Base-by-base conservation (phyloP, 306 rosid species). In the Pterocarpus macrocarpus region DNA sequence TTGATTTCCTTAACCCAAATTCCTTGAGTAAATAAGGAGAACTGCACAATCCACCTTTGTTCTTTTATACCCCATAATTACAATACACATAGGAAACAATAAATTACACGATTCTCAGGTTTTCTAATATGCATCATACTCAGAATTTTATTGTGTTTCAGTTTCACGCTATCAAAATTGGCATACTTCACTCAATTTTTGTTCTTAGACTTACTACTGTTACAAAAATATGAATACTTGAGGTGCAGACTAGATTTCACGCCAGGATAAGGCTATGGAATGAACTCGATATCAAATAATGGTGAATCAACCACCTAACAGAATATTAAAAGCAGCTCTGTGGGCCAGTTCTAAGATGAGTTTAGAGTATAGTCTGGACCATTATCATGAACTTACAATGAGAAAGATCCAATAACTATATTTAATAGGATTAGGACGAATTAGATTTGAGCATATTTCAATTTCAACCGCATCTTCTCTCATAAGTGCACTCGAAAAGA, bases 231-330 rank as follows among this genome's bases (percentile, higher is more conserved):
- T 45, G 45, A 14, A 44, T 10, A 36, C 28, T 32, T 35, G 43
- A 12, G 43, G n/a, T 9, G 33, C 56, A 32, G 41, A 56, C 44
- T 17, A 22, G 28, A 22, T 22, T 22, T 22, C 28, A 22, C 28
- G 28, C 28, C 28, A 22, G 28, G 28, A 22, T 6, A 39, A 30
- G 36, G 45, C 10, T 30, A 22, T 47, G 22, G 17, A 76, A 43
- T 53, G 81, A 69, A 75, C 30, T 80, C 35, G 64, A 50, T 62
- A 73, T 13, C 65, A 45, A 76, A 77, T 81, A 64, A 76, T 5
- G 64, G 82, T 75, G 76, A 76, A 76, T 79, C 76, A 70, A 76
- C 72, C 39, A 80, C 77, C 73, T 5, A 49, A 71, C 32, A 32
- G 64, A 33, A 50, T 66, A 72, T 32, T 57, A 77, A 77, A 76